Conservation (phyloP, 257 asterid genomes). For the Fraxinus anomala region DNA sequence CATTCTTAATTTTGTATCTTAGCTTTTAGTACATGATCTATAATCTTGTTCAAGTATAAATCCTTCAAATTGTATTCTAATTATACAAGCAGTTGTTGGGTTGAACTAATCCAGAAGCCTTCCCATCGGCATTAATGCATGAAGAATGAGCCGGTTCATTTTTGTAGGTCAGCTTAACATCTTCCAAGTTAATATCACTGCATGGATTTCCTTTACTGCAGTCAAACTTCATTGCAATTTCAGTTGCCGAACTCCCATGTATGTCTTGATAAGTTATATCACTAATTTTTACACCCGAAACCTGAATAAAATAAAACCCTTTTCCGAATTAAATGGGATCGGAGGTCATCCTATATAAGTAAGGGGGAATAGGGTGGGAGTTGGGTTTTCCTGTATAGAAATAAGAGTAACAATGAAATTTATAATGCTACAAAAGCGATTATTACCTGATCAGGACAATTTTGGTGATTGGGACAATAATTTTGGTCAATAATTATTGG, state of each 20-base stretch:
- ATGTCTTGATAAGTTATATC: conserved; percentile 26
- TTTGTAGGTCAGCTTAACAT: too few species aligned
- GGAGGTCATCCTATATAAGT: neutral
- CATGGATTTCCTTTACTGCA: conserved; percentile 16
- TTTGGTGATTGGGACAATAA: conserved; percentile 44
- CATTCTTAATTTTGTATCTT: too few species aligned
- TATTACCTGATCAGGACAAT: conserved; percentile 51
- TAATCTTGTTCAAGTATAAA: too few species aligned
- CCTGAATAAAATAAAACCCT: conserved; percentile 20
- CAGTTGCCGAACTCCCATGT: conserved; percentile 31
- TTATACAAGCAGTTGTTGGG: too few species aligned
- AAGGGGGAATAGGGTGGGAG: neutral
- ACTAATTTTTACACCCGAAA: conserved; percentile 41
- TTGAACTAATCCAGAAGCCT: too few species aligned
- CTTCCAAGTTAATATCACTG: neutral
- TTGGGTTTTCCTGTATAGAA: too few species aligned
- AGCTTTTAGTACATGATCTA: too few species aligned
- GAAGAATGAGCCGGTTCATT: too few species aligned
- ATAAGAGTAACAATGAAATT: neutral
- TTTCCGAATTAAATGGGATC: neutral
- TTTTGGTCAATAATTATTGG: conserved; percentile 63
- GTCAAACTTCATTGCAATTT: conserved; percentile 30
- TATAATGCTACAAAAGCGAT: neutral
- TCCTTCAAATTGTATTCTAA: too few species aligned
- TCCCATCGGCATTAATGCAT: too few species aligned